These are phyloP conservation scores for Phytophthora sp. DNA, from an alignment of 352 stramenopile genomes.

Conservation along the genomic window DNA sequence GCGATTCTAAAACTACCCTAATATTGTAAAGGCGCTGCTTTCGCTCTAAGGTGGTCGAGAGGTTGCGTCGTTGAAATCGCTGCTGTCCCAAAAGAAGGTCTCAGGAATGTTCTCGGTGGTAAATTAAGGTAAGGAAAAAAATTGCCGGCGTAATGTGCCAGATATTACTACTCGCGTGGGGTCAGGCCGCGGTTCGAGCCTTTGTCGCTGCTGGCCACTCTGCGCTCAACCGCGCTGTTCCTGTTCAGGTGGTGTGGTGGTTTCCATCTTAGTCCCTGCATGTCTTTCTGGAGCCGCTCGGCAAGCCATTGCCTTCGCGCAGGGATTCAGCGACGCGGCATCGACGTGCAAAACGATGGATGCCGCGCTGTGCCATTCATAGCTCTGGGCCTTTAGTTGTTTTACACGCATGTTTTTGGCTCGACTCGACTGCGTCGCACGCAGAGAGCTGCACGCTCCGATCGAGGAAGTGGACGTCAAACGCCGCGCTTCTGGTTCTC, in stretches of 20 bases:
- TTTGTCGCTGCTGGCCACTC: constrained; percentile 10
- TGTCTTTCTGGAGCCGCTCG: neutral
- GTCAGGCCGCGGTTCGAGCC: constrained; percentile 2
- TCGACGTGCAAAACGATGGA: constrained; percentile 1
- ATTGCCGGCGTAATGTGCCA: too few relatives aligned
- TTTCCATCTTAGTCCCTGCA: constrained; percentile 2
- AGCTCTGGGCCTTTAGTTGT: neutral
- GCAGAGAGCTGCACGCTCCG: neutral
- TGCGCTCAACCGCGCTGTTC: neutral
- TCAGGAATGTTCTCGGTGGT: too few relatives aligned
- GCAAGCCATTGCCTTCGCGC: neutral
- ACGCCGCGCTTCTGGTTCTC: neutral
- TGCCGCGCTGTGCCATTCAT: constrained; percentile 14
- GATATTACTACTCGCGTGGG: too few relatives aligned
- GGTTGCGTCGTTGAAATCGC: too few relatives aligned
- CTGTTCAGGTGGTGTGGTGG: neutral
- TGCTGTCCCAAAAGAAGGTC: too few relatives aligned
- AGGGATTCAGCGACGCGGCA: constrained; percentile 9
- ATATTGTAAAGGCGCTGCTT: too few relatives aligned
- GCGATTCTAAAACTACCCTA: too few relatives aligned
- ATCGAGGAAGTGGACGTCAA: neutral
- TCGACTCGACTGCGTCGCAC: constrained; percentile 6
- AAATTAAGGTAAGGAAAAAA: too few relatives aligned
- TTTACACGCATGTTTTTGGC: constrained; percentile 18
- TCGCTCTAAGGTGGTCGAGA: too few relatives aligned